phyloP scores from a whole-genome alignment of 768 basidiomycete species.

The Lactifluus piperatus region DNA sequence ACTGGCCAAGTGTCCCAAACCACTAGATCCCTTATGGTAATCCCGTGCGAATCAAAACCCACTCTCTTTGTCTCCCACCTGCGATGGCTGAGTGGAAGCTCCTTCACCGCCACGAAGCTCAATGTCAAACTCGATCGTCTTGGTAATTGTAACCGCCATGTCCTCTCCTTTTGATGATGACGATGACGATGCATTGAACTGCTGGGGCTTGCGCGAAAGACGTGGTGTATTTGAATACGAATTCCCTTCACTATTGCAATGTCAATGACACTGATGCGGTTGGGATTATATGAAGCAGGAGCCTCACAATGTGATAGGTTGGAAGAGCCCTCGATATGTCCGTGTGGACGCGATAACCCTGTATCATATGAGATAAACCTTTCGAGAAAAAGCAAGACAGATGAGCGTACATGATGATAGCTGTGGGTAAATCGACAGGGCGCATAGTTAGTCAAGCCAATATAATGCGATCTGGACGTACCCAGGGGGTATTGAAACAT shows the following conservation, averaged over 20 bases:
- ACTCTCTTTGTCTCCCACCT: background rate
- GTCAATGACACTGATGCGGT: background rate
- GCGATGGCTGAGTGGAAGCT: background rate
- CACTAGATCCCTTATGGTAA: too few relatives aligned
- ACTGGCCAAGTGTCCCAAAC: too few relatives aligned
- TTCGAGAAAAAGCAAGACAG: background rate
- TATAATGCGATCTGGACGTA: too few relatives aligned
- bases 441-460: too few relatives aligned
- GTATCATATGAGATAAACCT: background rate
- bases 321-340: conserved; percentile 8
- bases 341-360: conserved; percentile 7
- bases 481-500: background rate
- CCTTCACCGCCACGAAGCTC: background rate
- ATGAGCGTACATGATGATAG: background rate
- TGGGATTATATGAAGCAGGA: background rate
- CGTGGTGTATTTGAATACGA: too few relatives aligned
- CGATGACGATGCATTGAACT: background rate
- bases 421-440: too few relatives aligned
- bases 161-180: background rate
- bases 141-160: conserved; percentile 11
- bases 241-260: conserved; percentile 3
- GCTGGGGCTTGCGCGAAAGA: background rate
- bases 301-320: too few relatives aligned
- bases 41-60: too few relatives aligned
- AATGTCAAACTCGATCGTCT: conserved; percentile 14